phyloP scores from a whole-genome alignment of 805 yeast genomes.

The Candida ulmi region DNA sequence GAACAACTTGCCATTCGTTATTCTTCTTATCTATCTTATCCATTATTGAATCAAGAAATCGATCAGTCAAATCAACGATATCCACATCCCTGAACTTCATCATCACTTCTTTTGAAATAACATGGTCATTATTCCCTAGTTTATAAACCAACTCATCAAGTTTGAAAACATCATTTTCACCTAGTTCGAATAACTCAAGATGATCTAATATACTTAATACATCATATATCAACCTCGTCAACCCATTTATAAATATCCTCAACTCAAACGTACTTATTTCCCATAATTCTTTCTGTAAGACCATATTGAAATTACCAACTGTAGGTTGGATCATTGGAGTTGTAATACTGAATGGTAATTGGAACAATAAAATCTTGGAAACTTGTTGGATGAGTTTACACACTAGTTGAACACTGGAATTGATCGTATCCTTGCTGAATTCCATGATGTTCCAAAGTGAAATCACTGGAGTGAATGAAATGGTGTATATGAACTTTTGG shows the following conservation, averaged over 20 bases:
- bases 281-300: conserved; percentile 6
- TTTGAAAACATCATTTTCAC: conserved; percentile 10
- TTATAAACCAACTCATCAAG: conserved; percentile 20
- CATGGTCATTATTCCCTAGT: conserved; percentile 16
- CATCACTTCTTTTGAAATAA: not conserved
- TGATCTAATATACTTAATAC: conserved; percentile 6
- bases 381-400: conserved; percentile 14
- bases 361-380: conserved; percentile 11
- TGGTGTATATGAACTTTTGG: conserved; percentile 9
- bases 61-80: conserved; percentile 3
- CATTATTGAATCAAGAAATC: conserved; percentile 2
- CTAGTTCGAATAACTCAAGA: conserved; percentile 9
- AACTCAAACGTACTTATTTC: conserved; percentile 14
- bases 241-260: conserved; percentile 5
- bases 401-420: conserved; percentile 13
- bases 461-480: conserved; percentile 19
- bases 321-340: not conserved
- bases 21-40: conserved; percentile 12
- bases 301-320: conserved; percentile 4
- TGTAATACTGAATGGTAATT: conserved; percentile 11
- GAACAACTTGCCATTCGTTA: conserved; percentile 23
- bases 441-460: conserved; percentile 12
- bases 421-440: conserved; percentile 13
- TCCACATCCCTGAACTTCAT: conserved; percentile 2
- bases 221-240: conserved; percentile 13